phyloP scores from a whole-genome alignment of 768 basidiomycete genomes.

The Lyophyllum shimeji region DNA sequence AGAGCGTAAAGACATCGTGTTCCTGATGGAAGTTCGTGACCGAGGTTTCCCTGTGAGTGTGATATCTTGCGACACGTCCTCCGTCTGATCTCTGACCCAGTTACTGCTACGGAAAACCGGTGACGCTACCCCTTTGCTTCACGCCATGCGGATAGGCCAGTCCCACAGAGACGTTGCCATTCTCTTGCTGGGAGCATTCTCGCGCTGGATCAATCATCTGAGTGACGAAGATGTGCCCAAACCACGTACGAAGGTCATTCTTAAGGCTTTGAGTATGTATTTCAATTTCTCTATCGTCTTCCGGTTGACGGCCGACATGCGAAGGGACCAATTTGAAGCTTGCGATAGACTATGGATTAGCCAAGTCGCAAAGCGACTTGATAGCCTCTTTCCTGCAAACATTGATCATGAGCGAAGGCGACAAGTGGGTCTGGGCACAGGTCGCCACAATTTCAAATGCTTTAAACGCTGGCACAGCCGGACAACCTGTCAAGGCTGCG shows the following conservation, averaged over 20 bases:
- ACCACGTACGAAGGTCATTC: constrained; percentile 63
- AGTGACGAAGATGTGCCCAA: constrained; percentile 76
- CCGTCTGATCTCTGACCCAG: constrained; percentile 29
- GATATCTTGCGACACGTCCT: background rate
- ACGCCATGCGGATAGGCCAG: constrained; percentile 81
- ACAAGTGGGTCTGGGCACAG: constrained; percentile 81
- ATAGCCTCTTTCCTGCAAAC: constrained; percentile 94
- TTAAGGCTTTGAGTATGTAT: constrained; percentile 76
- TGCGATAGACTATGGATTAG: constrained; percentile 87
- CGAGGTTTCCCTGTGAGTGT: constrained; percentile 71
- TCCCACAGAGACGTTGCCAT: constrained; percentile 84
- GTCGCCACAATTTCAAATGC: constrained; percentile 68
- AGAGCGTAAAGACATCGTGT: constrained; percentile 79
- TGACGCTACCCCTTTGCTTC: constrained; percentile 84
- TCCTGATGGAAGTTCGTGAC: constrained; percentile 82
- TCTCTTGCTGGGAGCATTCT: constrained; percentile 85
- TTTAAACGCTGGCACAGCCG: constrained; percentile 62
- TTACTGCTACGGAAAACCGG: constrained; percentile 84
- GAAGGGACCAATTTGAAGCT: constrained; percentile 80
- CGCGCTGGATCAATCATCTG: constrained; percentile 87
- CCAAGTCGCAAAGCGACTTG: constrained; percentile 77
- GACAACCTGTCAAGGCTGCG: constrained; percentile 75
- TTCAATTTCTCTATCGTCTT: background rate
- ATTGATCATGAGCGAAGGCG: constrained; percentile 94
- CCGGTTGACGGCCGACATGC: background rate